These are phyloP conservation scores for Tulasnella calospora DNA, from an alignment of 768 basidiomycete genomes.

Conservation along the genomic window DNA sequence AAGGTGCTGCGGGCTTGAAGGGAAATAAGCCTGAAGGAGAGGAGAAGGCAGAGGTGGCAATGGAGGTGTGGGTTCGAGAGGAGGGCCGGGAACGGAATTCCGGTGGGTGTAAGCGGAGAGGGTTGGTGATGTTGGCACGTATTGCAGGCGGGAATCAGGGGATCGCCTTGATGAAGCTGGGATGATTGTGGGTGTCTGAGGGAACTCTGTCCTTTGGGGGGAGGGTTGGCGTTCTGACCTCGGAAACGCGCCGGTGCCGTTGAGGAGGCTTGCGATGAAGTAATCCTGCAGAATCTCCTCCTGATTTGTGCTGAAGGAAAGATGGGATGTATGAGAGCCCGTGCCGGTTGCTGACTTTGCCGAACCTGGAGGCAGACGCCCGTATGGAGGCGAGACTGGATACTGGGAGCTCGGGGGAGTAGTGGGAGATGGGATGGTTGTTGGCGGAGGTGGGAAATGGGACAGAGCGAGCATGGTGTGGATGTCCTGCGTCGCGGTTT, in stretches of 20 bases:
- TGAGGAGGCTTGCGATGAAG: conserved; percentile 18
- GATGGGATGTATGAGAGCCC: not conserved
- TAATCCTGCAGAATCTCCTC: conserved; percentile 25
- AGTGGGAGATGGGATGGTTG: conserved; percentile 10
- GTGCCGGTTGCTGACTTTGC: not conserved
- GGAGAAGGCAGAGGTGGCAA: conserved; percentile 35
- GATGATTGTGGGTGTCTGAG: not conserved
- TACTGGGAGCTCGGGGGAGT: not conserved
- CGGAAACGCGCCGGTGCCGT: conserved; percentile 2
- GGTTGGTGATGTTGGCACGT: conserved; percentile 26
- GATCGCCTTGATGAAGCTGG: not conserved
- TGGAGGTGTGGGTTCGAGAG: conserved; percentile 35
- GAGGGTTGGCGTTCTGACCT: conserved; percentile 4
- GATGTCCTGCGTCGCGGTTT: conserved; percentile 14
- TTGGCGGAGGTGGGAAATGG: conserved; percentile 16
- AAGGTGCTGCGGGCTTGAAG: not conserved
- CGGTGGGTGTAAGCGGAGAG: conserved; percentile 34
- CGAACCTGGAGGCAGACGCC: not conserved
- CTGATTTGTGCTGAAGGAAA: conserved; percentile 15
- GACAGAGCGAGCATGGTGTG: conserved; percentile 19
- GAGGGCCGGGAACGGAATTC: conserved; percentile 34
- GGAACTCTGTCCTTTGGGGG: conserved; percentile 2
- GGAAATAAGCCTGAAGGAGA: conserved; percentile 30
- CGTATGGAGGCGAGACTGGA: conserved; percentile 8
- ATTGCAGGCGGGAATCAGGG: conserved; percentile 6